Evolutionary conservation across 352 stramenopile species (phyloP), one percentile per base, ranked within the genome.

Genomic region (Pythium sp.): DNA sequence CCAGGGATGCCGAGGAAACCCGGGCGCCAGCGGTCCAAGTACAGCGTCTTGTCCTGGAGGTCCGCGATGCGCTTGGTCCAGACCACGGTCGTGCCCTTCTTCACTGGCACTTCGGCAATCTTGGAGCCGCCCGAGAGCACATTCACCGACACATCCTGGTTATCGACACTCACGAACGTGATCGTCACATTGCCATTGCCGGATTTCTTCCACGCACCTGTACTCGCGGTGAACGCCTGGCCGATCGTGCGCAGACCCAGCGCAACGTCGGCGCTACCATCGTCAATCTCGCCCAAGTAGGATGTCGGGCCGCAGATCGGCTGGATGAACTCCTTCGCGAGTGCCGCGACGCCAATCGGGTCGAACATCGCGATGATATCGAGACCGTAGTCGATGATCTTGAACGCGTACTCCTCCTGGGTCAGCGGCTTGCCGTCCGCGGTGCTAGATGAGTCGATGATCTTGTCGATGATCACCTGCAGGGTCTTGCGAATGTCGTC

Each of bases 231-330:
- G 60, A 90, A 90, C 9, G 82, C 82, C 7, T 77, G 69, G 14
- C 80, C 72, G 5, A 74, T 54, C 0, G 74, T 79, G 2, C 64
- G 78, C 18, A 91, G 36, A 3, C 80, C 82, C 0, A 91, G 58
- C 0, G 82, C 81, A 5, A 78, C 64, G 0, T 74, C 68, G 5
- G 81, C 66, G 1, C 65, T 72, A 15, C 82, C 82, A 20, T 86
- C 79, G 38, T 91, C 82, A 53, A 91, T 82, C 54, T 88, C 73
- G 14, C 81, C 77, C 6, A 88, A 68, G 43, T 86, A 80, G 15
- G 77, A 70, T 5, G 82, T 89, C 1, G 80, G 82, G 1, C 82
- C 80, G 59, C 82, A 91, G 47, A 91, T 78, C 12, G 72, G 78
- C 71, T 91, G 79, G 7, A 89, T 73, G 65, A 81, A 88, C 64